A percentile compares a stretch with the other conserved stretches of the same genome.
Evolutionary conservation across 345 rosid genomes (phyloP).

Genomic region (Salix caprea): DNA sequence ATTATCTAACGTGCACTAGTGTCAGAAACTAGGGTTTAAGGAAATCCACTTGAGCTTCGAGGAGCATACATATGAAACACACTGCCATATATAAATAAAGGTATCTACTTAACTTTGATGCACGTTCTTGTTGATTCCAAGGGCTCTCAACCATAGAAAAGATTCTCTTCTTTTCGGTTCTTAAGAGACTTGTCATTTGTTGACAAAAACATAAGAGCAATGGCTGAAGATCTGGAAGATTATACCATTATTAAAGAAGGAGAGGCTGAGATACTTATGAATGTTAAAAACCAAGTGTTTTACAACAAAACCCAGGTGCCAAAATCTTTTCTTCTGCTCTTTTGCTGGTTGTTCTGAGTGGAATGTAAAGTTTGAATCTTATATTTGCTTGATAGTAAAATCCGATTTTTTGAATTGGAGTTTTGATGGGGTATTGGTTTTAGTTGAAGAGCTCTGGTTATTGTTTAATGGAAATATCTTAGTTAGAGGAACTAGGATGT

Average conservation of each 20-base stretch:
- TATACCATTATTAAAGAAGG: constrained; percentile 84
- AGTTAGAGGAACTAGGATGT: neutral
- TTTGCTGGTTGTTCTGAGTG: neutral
- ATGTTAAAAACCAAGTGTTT: constrained; percentile 83
- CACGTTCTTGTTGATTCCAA: constrained; percentile 2
- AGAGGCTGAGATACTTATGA: constrained; percentile 95
- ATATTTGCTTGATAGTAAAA: neutral
- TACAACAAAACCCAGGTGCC: constrained; percentile 88
- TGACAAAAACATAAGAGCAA: neutral
- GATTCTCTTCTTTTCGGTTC: neutral
- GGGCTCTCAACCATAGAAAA: constrained; percentile 5
- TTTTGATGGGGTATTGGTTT: neutral
- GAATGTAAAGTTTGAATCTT: neutral
- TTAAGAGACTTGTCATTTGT: neutral
- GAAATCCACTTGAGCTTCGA: neutral
- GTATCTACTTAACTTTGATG: neutral
- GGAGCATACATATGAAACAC: neutral
- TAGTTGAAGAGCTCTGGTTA: neutral
- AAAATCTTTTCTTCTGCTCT: constrained; percentile 9
- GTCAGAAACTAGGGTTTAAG: constrained; percentile 29
- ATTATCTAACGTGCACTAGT: constrained; percentile 17
- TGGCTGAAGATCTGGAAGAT: constrained; percentile 49
- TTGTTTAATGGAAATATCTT: neutral
- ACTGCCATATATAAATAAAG: neutral
- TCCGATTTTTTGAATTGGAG: neutral